Evolutionary conservation across 2,329 filamentous ascomycete genomes (phyloP), one percentile per base, ranked within the genome.

Genomic region (Epichloe glyceriae): DNA sequence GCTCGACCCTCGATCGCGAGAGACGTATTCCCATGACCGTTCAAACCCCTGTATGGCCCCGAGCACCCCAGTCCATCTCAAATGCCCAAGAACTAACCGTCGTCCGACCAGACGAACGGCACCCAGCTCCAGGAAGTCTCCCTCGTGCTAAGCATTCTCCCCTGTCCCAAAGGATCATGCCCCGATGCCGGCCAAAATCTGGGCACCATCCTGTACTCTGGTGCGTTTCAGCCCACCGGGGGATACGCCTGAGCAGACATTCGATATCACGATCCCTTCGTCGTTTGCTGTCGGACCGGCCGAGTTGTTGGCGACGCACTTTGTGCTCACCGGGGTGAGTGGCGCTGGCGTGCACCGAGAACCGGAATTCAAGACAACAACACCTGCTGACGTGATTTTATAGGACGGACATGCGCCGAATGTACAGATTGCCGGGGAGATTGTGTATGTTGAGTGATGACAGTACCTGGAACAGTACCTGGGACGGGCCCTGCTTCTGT

Each of bases 241-340:
- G n/a, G 14, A 4, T 2, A 5, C 37, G 2, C 50, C 47, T 6
- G 12, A 46, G 19, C 47, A 50, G 47, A 33, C 42, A 0, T 50
- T 52, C 20, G 42, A 44, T 4, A 10, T 50, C 5, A 43, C 38
- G 5, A 11, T 52, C 5, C 51, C 51, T 3, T 15, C 11, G 2
- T 7, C 33, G 5, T 52, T 52, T 33, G 17, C 42, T 2, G 15
- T 33, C 8, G 51, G 51, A n/a, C 5, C 47, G 4, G 43, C 47
- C 15, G 37, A 50, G 47, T 19, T 52, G 43, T 10, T 52, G 43
- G 51, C 51, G 3, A 52, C 51, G 20, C 43, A 50, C n/a, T 52
- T 52, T 22, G 30, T 47, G 12, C 10, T 52, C 37, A 30, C 17
- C 5, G 47, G 47, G 14, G 51, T 47, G 43, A 52, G 51, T 46